Conservation (phyloP, 352 stramenopile genomes). For the Pythium angustatum region DNA sequence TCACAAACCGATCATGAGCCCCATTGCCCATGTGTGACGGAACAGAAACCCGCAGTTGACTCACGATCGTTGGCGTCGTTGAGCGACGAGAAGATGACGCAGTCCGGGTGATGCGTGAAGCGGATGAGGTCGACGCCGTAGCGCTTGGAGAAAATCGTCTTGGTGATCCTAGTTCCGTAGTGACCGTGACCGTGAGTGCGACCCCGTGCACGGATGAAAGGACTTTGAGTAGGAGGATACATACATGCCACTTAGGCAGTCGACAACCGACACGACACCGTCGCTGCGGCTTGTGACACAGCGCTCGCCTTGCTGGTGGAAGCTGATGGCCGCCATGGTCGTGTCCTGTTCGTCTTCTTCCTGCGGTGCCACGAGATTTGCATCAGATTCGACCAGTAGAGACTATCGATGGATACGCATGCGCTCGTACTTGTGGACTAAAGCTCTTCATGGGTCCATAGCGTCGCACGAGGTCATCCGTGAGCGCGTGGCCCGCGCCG, state of each 20-base stretch:
- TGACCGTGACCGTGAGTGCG: no score
- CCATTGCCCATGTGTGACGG: background rate
- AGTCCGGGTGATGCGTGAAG: constrained; percentile 84
- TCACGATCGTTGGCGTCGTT: constrained; percentile 75
- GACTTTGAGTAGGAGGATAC: no score
- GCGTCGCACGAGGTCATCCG: constrained; percentile 56
- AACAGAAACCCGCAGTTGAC: constrained; percentile 15
- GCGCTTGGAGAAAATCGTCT: constrained; percentile 84
- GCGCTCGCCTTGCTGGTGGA: constrained; percentile 78
- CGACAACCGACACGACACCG: constrained; percentile 77
- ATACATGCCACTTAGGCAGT: constrained; percentile 82
- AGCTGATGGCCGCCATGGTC: constrained; percentile 63
- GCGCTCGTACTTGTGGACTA: constrained; percentile 43
- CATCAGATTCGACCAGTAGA: constrained; percentile 2
- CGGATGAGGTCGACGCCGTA: constrained; percentile 80
- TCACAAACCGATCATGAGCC: constrained; percentile 13
- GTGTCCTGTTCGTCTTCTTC: constrained; percentile 71
- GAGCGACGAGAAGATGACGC: constrained; percentile 81
- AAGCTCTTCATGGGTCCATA: constrained; percentile 77
- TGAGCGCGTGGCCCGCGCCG: constrained; percentile 41
- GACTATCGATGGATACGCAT: background rate
- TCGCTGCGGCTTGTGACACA: constrained; percentile 79
- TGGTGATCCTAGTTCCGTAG: constrained; percentile 73
- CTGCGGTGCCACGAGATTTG: constrained; percentile 21
- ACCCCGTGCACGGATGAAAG: no score